phyloP scores from a whole-genome alignment of 2,329 filamentous ascomycete genomes.

The Triangularia verruculosa region DNA sequence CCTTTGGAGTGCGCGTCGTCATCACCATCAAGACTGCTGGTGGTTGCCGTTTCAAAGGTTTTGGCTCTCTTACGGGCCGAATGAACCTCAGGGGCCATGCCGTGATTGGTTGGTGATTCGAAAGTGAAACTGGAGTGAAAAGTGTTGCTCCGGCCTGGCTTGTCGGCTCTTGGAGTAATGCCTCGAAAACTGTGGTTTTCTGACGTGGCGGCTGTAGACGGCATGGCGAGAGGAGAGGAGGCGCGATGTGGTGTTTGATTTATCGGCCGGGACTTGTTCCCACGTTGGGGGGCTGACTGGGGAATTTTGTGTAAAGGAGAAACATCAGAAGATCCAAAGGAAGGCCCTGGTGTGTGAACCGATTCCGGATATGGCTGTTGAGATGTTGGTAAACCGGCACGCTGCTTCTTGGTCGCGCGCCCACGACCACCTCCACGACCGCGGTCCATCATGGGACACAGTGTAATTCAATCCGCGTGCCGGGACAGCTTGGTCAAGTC shows the following conservation, averaged over 20 bases:
- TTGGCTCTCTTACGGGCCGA: conserved; percentile 43
- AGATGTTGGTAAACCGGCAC: conserved; percentile 18
- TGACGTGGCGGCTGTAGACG: conserved; percentile 15
- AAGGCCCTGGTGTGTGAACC: conserved; percentile 11
- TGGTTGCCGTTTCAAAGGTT: conserved; percentile 39
- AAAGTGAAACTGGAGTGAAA: conserved; percentile 21
- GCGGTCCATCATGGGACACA: conserved; percentile 21
- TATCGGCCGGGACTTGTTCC: conserved; percentile 17
- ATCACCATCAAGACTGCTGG: conserved; percentile 34
- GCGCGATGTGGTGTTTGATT: conserved; percentile 20
- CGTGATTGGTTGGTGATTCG: conserved; percentile 14
- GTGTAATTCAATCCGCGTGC: conserved; percentile 23
- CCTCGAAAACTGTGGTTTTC: conserved; percentile 3
- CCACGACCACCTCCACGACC: conserved; percentile 24
- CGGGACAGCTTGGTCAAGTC: conserved; percentile 7
- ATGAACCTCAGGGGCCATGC: conserved; percentile 26
- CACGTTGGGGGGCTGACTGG: conserved; percentile 18
- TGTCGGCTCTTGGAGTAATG: conserved; percentile 11
- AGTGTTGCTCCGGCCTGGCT: conserved; percentile 20
- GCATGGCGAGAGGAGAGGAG: conserved; percentile 23
- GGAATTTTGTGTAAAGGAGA: conserved; percentile 7
- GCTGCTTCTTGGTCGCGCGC: conserved; percentile 26
- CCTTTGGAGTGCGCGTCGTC: conserved; percentile 50
- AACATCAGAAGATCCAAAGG: neutral
- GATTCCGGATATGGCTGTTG: conserved; percentile 7